Conservation (phyloP, 2,329 filamentous ascomycete species). For the Scytalidium lignicola region DNA sequence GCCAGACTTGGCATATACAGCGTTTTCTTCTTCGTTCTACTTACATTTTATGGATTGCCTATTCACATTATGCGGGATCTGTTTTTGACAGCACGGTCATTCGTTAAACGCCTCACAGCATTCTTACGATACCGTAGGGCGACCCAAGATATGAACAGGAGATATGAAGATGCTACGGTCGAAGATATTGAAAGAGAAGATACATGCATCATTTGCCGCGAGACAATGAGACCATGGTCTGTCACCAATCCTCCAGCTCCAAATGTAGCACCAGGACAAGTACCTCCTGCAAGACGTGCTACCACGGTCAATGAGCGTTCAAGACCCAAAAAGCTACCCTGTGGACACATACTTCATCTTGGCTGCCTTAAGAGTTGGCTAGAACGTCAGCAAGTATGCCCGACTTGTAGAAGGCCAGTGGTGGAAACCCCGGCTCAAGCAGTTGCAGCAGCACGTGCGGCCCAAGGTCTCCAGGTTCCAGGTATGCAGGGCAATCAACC, state of each 20-base stretch:
- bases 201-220: constrained; percentile 95
- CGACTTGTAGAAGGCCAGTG: constrained; percentile 85
- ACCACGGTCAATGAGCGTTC: constrained; percentile 68
- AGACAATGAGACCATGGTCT: constrained; percentile 84
- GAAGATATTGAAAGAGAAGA: constrained; percentile 83
- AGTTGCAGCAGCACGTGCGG: constrained; percentile 23
- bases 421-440: constrained; percentile 39
- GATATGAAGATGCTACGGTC: constrained; percentile 82
- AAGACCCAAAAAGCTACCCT: constrained; percentile 91
- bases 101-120: constrained; percentile 82
- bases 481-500: constrained; percentile 22
- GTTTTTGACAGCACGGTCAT: constrained; percentile 88
- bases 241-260: constrained; percentile 41
- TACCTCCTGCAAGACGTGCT: constrained; percentile 29
- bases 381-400: constrained; percentile 94
- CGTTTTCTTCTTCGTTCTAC: constrained; percentile 87
- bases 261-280: constrained; percentile 26
- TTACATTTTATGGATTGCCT: constrained; percentile 89
- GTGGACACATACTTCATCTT: constrained; percentile 91
- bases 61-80: constrained; percentile 96
- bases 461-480: constrained; percentile 17
- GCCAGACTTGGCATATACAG: constrained; percentile 86
- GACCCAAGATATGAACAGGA: constrained; percentile 85
- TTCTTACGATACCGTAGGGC: constrained; percentile 87
- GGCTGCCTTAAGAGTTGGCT: constrained; percentile 95